These are phyloP conservation scores for Colletotrichum tamarilloi DNA, from an alignment of 2,329 filamentous ascomycete species.

Conservation along the genomic window DNA sequence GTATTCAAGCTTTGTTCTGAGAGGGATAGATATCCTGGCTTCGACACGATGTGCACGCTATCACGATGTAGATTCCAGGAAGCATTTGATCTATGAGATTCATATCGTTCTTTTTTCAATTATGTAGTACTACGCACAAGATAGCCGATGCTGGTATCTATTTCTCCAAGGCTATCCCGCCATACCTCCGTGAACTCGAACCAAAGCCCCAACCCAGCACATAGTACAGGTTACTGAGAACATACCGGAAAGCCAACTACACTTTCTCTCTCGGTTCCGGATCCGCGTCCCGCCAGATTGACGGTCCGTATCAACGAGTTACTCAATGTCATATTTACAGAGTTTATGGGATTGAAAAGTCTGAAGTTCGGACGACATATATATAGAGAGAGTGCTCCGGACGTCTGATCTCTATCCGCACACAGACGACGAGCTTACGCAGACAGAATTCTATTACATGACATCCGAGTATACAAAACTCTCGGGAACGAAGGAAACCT, in stretches of 20 bases:
- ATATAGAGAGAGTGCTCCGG: not conserved
- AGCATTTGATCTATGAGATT: too few relatives aligned
- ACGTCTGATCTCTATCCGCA: not conserved
- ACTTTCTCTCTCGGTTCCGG: not conserved
- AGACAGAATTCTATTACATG: not conserved
- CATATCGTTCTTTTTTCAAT: too few relatives aligned
- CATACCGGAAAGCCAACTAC: not conserved
- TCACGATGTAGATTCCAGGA: too few relatives aligned
- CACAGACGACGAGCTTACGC: not conserved
- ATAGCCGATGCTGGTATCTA: too few relatives aligned
- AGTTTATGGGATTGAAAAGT: not conserved
- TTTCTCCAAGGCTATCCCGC: too few relatives aligned
- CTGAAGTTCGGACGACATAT: not conserved
- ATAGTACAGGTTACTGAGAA: not conserved
- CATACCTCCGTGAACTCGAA: too few relatives aligned
- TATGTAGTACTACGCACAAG: too few relatives aligned
- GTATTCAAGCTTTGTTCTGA: too few relatives aligned
- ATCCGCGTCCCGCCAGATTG: not conserved
- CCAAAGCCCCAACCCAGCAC: not conserved
- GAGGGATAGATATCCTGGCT: too few relatives aligned
- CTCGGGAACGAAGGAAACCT: not conserved
- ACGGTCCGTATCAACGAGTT: not conserved
- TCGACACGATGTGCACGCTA: too few relatives aligned
- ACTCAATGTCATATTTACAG: not conserved
- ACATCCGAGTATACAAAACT: too few relatives aligned